Conservation (phyloP, 345 rosid genomes). For the Citrus trifoliata region DNA sequence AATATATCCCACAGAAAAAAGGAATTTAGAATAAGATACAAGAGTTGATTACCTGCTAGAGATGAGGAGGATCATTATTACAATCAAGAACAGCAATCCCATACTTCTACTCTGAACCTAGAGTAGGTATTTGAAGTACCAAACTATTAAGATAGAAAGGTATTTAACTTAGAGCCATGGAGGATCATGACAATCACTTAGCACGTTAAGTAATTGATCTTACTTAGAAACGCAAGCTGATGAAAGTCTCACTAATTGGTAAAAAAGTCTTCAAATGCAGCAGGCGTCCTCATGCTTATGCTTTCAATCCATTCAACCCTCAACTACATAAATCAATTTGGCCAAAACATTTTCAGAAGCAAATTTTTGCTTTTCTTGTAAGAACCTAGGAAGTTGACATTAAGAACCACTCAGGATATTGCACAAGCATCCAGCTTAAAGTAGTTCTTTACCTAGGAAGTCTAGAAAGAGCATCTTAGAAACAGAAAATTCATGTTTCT, state of each 20-base stretch:
- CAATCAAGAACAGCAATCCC: not conserved
- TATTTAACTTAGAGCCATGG: not conserved
- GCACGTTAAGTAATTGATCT: not conserved
- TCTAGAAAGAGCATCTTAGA: not conserved
- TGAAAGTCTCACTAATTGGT: not conserved
- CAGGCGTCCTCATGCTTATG: not conserved
- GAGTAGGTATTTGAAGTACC: too few species aligned
- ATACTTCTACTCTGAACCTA: not conserved
- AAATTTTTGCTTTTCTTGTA: not conserved
- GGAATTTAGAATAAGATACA: not conserved
- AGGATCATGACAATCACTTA: not conserved
- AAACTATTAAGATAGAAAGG: too few species aligned
- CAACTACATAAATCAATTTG: not conserved
- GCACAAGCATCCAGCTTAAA: not conserved
- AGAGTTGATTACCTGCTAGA: not conserved
- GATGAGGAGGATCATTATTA: not conserved
- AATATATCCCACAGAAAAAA: not conserved
- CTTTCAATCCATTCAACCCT: not conserved
- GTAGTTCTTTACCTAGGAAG: not conserved
- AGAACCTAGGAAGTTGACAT: not conserved
- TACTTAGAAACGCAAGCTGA: not conserved
- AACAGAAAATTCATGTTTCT: not conserved
- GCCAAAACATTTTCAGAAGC: not conserved
- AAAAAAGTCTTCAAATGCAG: not conserved
- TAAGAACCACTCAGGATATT: not conserved